Conservation (phyloP, 208 protist genomes). For the Acanthamoeba castellanii region DNA sequence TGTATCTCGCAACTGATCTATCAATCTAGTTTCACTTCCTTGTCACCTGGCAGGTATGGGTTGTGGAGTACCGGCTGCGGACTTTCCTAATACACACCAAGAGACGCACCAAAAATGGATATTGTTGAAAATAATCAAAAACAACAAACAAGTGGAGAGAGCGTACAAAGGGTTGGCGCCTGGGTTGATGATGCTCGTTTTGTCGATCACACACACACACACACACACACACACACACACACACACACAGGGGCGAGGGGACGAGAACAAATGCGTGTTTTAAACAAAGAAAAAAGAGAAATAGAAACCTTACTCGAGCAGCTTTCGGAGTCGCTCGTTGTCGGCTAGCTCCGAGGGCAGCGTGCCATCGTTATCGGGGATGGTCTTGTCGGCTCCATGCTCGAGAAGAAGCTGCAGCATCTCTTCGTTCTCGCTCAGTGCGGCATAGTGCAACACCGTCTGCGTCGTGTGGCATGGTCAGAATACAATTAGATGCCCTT, state of each 20-base stretch:
- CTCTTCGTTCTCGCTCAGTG: conserved; percentile 55
- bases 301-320: conserved; percentile 5
- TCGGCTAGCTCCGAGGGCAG: conserved; percentile 49
- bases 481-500: neutral
- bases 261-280: neutral
- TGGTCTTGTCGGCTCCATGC: conserved; percentile 56
- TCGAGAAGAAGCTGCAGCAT: conserved; percentile 46
- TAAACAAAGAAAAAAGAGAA: neutral
- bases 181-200: neutral
- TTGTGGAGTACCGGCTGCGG: too few species aligned
- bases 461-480: neutral
- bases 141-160: neutral
- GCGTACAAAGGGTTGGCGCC: neutral
- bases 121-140: too few species aligned
- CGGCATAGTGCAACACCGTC: conserved; percentile 61
- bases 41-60: too few species aligned
- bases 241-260: too few species aligned
- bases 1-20: too few species aligned
- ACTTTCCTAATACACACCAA: too few species aligned
- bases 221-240: too few species aligned
- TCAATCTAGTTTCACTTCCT: too few species aligned
- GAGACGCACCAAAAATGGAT: too few species aligned
- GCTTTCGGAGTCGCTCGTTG: neutral
- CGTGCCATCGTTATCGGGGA: conserved; percentile 58
- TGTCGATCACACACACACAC: too few species aligned